A percentile compares a stretch with the other conserved stretches of the same genome.
Evolutionary conservation across 176 grass and related monocot species (phyloP).

Genomic region (Alloteropsis semialata): DNA sequence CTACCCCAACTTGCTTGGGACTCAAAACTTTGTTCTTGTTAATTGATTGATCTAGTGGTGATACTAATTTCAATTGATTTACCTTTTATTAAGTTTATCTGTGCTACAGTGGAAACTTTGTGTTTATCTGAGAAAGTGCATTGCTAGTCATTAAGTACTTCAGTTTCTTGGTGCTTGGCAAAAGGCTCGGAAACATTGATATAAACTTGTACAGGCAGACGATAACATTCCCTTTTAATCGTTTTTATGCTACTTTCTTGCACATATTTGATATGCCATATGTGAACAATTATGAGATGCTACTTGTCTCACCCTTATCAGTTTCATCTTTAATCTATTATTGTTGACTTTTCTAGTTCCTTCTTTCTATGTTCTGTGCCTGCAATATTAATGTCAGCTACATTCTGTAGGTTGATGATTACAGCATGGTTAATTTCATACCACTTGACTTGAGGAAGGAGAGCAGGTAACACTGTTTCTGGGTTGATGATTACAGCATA

Average conservation of each 20-base stretch:
- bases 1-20: neutral
- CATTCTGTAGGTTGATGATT: conserved; percentile 74
- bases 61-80: neutral
- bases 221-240: neutral
- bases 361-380: neutral
- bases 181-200: neutral
- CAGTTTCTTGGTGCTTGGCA: neutral
- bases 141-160: neutral
- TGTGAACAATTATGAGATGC: conserved; percentile 1
- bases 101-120: neutral
- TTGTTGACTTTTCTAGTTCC: neutral
- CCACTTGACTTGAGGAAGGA: conserved; percentile 80
- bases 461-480: conserved; percentile 55
- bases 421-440: conserved; percentile 88
- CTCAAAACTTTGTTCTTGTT: neutral
- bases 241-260: conserved; percentile 14
- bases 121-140: neutral
- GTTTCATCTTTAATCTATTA: neutral
- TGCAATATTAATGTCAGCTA: conserved; percentile 18
- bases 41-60: neutral
- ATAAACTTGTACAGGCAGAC: neutral
- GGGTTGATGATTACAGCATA: neutral
- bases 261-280: neutral
- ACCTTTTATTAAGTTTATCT: neutral
- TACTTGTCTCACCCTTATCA: neutral